A percentile compares a stretch with the other conserved stretches of the same genome.
Evolutionary conservation across 148 eudicot species (phyloP).

Genomic region (Chenopodium berlandieri): DNA sequence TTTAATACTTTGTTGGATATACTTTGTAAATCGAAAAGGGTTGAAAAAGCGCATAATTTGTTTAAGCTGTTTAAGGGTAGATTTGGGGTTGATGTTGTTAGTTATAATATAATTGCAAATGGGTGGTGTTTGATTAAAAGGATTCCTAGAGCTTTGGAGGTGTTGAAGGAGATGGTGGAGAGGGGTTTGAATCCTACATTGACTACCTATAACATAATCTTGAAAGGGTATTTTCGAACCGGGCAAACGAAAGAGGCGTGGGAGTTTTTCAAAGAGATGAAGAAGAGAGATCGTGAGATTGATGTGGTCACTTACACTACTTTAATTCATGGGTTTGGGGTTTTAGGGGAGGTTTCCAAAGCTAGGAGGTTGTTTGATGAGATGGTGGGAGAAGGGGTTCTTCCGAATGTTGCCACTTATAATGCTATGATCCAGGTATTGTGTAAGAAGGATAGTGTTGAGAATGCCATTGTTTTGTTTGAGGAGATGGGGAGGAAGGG

Average conservation of each 20-base stretch:
- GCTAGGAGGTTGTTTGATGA: constrained; percentile 68
- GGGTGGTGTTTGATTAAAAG: constrained; percentile 83
- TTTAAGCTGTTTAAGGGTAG: constrained; percentile 48
- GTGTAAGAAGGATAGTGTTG: constrained; percentile 84
- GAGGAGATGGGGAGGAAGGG: constrained; percentile 84
- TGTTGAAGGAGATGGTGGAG: constrained; percentile 90
- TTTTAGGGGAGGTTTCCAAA: constrained; percentile 69
- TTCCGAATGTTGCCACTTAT: constrained; percentile 78
- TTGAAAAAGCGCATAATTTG: constrained; percentile 62
- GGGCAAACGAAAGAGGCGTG: constrained; percentile 72
- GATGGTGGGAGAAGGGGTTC: constrained; percentile 70
- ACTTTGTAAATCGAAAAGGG: constrained; percentile 71
- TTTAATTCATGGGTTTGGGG: constrained; percentile 85
- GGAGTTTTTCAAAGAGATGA: constrained; percentile 86
- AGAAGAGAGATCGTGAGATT: constrained; percentile 57
- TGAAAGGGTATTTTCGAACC: constrained; percentile 72
- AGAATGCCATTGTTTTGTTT: constrained; percentile 52
- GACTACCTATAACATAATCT: constrained; percentile 62
- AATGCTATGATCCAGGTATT: constrained; percentile 88
- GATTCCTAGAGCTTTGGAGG: constrained; percentile 62
- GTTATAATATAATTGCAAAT: constrained; percentile 78
- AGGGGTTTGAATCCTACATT: constrained; percentile 60
- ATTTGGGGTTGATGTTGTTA: constrained; percentile 68
- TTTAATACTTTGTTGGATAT: constrained; percentile 75
- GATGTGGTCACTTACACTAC: constrained; percentile 91